phyloP scores from a whole-genome alignment of 2,329 filamentous ascomycete genomes.

The Peltaster fructicola region DNA sequence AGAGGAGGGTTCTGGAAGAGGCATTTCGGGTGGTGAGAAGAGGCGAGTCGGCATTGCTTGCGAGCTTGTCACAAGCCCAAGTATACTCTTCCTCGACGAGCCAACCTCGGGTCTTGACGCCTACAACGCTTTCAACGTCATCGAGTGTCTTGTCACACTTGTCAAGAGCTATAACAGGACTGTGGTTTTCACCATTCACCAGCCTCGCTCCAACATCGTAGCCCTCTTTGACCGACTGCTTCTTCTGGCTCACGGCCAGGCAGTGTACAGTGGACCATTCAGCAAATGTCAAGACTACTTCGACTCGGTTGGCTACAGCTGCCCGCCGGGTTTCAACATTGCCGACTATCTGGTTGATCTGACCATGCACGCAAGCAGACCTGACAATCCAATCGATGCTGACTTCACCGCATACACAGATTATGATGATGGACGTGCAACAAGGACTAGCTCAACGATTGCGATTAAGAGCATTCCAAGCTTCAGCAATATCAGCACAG shows the following conservation, averaged over 20 bases:
- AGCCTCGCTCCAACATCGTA: slow-evolving; percentile 94
- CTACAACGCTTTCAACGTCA: slow-evolving; percentile 94
- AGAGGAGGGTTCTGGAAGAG: slow-evolving; percentile 82
- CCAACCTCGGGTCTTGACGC: slow-evolving; percentile 92
- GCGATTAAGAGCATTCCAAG: slow-evolving; percentile 85
- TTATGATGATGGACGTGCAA: slow-evolving; percentile 44
- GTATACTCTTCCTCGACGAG: slow-evolving; percentile 91
- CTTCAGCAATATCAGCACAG: slow-evolving; percentile 53
- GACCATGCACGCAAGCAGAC: slow-evolving; percentile 77
- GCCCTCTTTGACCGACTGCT: slow-evolving; percentile 91
- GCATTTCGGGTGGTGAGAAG: slow-evolving; percentile 95
- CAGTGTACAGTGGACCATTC: slow-evolving; percentile 89
- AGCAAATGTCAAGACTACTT: slow-evolving; percentile 81
- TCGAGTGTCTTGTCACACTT: slow-evolving; percentile 85
- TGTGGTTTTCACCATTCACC: slow-evolving; percentile 95
- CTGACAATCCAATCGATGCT: slow-evolving; percentile 36
- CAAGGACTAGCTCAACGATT: slow-evolving; percentile 69
- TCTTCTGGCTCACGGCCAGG: slow-evolving; percentile 70
- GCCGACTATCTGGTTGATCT: slow-evolving; percentile 94
- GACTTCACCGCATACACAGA: slow-evolving; percentile 34
- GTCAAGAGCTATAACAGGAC: slow-evolving; percentile 95
- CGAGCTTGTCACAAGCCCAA: slow-evolving; percentile 91
- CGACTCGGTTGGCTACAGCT: slow-evolving; percentile 76
- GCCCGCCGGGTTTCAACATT: slow-evolving; percentile 95
- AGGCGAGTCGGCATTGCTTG: slow-evolving; percentile 92